Base-by-base conservation (phyloP, 768 basidiomycete genomes). In the Tulasnella sp. region DNA sequence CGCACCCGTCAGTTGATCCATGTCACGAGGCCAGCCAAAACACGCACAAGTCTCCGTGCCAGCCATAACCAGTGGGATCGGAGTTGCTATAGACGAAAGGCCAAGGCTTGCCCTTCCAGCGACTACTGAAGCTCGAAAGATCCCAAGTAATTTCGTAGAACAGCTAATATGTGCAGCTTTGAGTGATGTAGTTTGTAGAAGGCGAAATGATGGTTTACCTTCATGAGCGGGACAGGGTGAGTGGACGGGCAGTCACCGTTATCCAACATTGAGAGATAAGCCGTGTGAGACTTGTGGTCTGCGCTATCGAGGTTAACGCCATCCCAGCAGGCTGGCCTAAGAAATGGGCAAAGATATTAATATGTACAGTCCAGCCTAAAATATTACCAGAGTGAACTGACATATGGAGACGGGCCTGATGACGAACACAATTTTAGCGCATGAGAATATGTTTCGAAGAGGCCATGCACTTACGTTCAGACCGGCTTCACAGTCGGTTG, bases 401-500 rank as follows among this genome's bases (percentile, higher is more conserved):
- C 42, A 44, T 44, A n/a, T 44, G 42, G 42, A 44, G 42, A 17
- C 42, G 42, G n/a, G 42, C 4, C 42, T 44, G 42, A 16, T 12
- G 42, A 19, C 36, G 11, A 8, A 26, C 2, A 44, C n/a, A 3
- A 35, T 41, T 22, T 29, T 19, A 65, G 29, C 29, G 36, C 19
- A 4, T 35, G 35, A 5, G 16, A 26, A 14, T 65, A 44, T 39
- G 17, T 17, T 6, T n/a, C 34, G 52, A n/a, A 44, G 37, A 14
- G 35, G 73, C 16, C 22, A 16, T 5, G 14, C 32, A 36, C 82
- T 81, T 52, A 80, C 79, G 42, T 82, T 82, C 29, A 83, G 78
- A 0, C 82, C 75, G 41, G 81, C 79, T 72, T 83, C 82, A 70
- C 83, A 84, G 72, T 83, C 79, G 2, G 82, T 83, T 29, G 77